Percentiles rank a stretch among this genome's conserved stretches.
phyloP scores from a whole-genome alignment of 2,329 filamentous ascomycete species.

The Exophiala spinifera region DNA sequence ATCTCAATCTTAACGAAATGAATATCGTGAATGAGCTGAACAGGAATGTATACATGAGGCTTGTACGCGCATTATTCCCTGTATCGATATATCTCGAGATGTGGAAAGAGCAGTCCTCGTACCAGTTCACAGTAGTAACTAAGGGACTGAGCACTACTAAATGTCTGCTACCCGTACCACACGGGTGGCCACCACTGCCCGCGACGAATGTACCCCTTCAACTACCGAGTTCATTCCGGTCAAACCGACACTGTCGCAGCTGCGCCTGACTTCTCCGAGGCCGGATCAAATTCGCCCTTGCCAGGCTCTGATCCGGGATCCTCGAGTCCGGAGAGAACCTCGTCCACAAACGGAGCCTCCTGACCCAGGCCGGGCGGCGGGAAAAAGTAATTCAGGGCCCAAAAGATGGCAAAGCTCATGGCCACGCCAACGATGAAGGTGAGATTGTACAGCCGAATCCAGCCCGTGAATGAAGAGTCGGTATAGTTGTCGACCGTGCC shows the following conservation, averaged over 20 bases:
- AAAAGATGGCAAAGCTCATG: conserved; percentile 26
- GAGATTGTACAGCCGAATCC: conserved; percentile 30
- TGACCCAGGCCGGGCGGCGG: conserved; percentile 25
- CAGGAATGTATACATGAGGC: too few species aligned
- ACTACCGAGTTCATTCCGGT: too few species aligned
- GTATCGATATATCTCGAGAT: too few species aligned
- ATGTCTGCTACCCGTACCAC: too few species aligned
- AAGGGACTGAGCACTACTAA: too few species aligned
- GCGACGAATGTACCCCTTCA: too few species aligned
- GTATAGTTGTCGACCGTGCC: conserved; percentile 24
- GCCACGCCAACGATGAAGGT: conserved; percentile 29
- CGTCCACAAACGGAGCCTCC: conserved; percentile 25
- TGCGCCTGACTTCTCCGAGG: background rate
- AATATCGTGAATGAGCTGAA: too few species aligned
- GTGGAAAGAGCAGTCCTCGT: too few species aligned
- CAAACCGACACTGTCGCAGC: conserved; percentile 12
- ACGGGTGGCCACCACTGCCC: too few species aligned
- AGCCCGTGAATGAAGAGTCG: conserved; percentile 15
- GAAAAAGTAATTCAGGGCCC: conserved; percentile 19
- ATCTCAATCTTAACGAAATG: too few species aligned
- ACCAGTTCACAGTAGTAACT: too few species aligned
- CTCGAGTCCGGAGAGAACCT: conserved; percentile 12
- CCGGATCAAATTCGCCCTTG: background rate
- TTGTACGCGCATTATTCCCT: too few species aligned
- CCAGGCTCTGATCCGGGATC: background rate